phyloP scores from a whole-genome alignment of 169 alveolate genomes.

The Babesia bigemina region DNA sequence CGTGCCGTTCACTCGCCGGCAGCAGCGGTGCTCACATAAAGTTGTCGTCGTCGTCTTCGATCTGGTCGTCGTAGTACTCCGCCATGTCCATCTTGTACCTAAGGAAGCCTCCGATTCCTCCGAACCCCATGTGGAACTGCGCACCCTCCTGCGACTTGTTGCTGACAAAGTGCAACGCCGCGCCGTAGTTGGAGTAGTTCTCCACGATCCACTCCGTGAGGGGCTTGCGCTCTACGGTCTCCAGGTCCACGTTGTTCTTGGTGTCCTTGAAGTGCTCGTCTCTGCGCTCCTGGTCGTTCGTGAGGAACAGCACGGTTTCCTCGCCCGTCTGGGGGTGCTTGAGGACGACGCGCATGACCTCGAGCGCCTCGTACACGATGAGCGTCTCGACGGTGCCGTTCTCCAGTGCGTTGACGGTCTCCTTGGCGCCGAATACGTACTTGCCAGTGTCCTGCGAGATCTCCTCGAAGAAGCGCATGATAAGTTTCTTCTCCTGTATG shows the following conservation, averaged over 20 bases:
- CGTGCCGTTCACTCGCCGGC: neutral
- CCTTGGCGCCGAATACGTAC: conserved; percentile 95
- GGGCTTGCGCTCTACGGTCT: conserved; percentile 87
- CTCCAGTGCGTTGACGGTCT: conserved; percentile 92
- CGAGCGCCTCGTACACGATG: conserved; percentile 93
- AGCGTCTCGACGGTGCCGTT: conserved; percentile 94
- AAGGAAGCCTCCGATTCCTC: conserved; percentile 99
- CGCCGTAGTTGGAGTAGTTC: conserved; percentile 93
- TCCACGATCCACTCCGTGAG: conserved; percentile 97
- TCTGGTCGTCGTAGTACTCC: conserved; percentile 69
- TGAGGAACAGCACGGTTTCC: conserved; percentile 68
- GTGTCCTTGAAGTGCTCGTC: conserved; percentile 72
- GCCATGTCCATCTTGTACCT: conserved; percentile 92
- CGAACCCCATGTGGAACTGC: conserved; percentile 97
- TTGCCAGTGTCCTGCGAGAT: conserved; percentile 98
- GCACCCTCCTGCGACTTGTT: conserved; percentile 98
- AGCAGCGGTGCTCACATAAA: conserved; percentile 45
- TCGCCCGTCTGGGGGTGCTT: conserved; percentile 83
- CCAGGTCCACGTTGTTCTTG: conserved; percentile 87
- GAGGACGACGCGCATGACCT: conserved; percentile 79
- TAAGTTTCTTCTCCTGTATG: conserved; percentile 88
- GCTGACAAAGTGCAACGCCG: conserved; percentile 93
- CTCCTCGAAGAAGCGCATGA: conserved; percentile 94
- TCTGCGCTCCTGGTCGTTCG: conserved; percentile 61
- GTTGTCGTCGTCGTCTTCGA: conserved; percentile 69